Base-by-base conservation (phyloP, 306 rosid species). In the Biancaea sappan region DNA sequence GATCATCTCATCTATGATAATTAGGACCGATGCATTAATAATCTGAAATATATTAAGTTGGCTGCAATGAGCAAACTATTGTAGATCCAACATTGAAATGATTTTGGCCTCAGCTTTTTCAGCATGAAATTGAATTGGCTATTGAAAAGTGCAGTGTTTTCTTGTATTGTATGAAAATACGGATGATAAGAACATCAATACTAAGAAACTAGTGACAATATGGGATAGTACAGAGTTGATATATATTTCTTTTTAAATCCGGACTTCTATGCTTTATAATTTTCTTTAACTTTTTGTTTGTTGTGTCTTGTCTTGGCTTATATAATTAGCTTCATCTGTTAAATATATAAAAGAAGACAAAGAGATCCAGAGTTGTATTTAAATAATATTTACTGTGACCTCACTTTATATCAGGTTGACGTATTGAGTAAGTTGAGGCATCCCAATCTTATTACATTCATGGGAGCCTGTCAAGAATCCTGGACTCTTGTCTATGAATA, bases 381-480 rank as follows among this genome's bases (percentile, higher is more conserved):
- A 61, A 44, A 69, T 62, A 68, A 43, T 4, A 26, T 18, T 25
- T 19, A n/a, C 47, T 34, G 66, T 80, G 48, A 72, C 62, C 37
- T 5, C 22, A 4, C 40, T 22, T 60, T 59, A 29, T 81, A 59
- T 75, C 82, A 94, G 99, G 92, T 92, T 63, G 85, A 88, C 25
- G 77, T 92, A 43, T 80, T 92, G 86, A 86, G 96, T 68, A 90
- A 84, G 84, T 76, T 84, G 84, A 84, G 96, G 80, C 97, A 94
- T 78, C 88, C 93, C 21, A 92, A 94, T 85, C 88, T 94, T 31
- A 79, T 94, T 69, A 88, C 89, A 22, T 94, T 94, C 4, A 81
- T 92, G 77, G 99, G 99, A 51, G 82, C 88, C 51, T 92, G 97
- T 77, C 79, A 89, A 8, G 95, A 92, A 77, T 71, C 86, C 12